Base-by-base conservation (phyloP, 495 filamentous ascomycete species). In the Glarea lozoyensis region DNA sequence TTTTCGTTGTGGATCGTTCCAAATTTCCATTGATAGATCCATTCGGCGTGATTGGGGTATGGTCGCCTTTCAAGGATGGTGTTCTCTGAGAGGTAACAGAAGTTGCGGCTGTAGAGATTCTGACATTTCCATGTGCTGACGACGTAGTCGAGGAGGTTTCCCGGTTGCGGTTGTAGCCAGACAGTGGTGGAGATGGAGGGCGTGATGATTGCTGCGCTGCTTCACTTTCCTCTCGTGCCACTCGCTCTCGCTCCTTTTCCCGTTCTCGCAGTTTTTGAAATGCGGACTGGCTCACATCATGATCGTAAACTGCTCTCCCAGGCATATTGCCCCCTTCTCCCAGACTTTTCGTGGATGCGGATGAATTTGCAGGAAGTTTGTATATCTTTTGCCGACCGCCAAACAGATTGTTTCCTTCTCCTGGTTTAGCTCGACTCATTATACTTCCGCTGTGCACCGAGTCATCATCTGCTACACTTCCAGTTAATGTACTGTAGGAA, bases 341-440 rank as follows among this genome's bases (percentile, higher is more conserved):
- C 31, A 67, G 58, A 39, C 52, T 66, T 45, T 57, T 74, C 1
- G 60, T 62, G 1, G 68, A 61, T 15, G 58, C 61, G 22, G 61
- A 59, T 17, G 59, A 64, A 27, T 70, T 76, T 15, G 70, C 71
- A 0, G 87, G 75, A 37, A 98, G 87, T 52, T 88, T 92, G 63
- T 92, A 97, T 17, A 97, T 78, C 62, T 97, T 98, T 56, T 98
- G 92, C 21, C 92, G 78, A 9, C 93, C 92, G 40, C 92, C 92
- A 65, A 98, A 98, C 46, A 98, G 59, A 52, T 86, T 85, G 63
- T 97, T 98, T 15, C 89, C 87, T 62, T 97, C 92, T 1, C 75
- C 80, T 9, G 86, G 86, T 52, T 88, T 81, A n/a, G 77, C 65
- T 29, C 92, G 73, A 56, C 70, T 83, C 82, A 97, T 89, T 11